A percentile compares a stretch with the other conserved stretches of the same genome.
These are phyloP conservation scores for Ogataea angusta DNA, from an alignment of 805 yeast genomes.

Conservation along the genomic window DNA sequence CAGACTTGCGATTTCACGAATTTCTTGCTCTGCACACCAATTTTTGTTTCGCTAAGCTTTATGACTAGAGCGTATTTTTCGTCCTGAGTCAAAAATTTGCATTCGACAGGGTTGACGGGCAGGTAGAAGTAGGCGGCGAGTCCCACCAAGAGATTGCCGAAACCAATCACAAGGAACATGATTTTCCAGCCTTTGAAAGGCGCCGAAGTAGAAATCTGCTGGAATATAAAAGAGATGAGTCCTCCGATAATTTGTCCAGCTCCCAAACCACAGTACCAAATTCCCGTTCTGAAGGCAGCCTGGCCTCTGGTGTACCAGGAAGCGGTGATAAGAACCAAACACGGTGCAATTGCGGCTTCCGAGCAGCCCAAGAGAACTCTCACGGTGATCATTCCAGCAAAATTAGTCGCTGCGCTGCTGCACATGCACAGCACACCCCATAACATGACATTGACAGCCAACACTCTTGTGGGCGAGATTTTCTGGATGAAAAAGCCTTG, in stretches of 20 bases:
- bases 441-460: conserved; percentile 43
- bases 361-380: conserved; percentile 33
- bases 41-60: conserved; percentile 45
- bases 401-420: conserved; percentile 39
- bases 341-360: conserved; percentile 33
- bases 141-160: conserved; percentile 51
- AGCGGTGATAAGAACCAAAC: conserved; percentile 33
- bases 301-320: conserved; percentile 33
- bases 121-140: conserved; percentile 35
- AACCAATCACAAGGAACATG: conserved; percentile 54
- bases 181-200: conserved; percentile 57
- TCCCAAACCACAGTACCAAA: conserved; percentile 39
- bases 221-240: conserved; percentile 48
- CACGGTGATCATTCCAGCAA: conserved; percentile 42
- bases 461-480: conserved; percentile 51
- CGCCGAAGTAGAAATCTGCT: conserved; percentile 41
- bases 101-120: conserved; percentile 47
- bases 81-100: conserved; percentile 11
- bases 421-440: conserved; percentile 62
- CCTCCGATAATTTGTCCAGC: conserved; percentile 46
- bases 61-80: conserved; percentile 43
- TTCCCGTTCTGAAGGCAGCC: conserved; percentile 33
- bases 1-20: conserved; percentile 43
- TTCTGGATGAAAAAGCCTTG: conserved; percentile 47
- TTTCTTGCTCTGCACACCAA: conserved; percentile 48